Conservation (phyloP, 1,284 basidiomycete species). For the Ustilago shanxiensis region DNA sequence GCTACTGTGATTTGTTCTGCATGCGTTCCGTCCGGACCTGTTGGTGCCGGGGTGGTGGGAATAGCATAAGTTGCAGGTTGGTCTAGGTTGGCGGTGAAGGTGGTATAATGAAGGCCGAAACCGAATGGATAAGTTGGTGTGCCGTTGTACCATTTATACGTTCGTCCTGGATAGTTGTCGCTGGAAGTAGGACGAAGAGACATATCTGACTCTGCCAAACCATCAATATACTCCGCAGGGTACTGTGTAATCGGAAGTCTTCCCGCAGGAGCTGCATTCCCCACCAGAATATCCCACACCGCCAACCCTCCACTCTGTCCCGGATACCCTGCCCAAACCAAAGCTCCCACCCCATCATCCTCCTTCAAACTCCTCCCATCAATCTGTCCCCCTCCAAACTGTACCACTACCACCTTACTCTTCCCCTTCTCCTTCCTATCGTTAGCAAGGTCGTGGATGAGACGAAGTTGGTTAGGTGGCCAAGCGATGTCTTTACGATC, state of each 20-base stretch:
- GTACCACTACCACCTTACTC: conserved; percentile 17
- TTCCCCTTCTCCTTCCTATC: not conserved
- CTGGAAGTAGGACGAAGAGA: conserved; percentile 1
- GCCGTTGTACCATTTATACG: conserved; percentile 37
- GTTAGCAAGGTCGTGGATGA: conserved; percentile 15
- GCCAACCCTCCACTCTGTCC: conserved; percentile 24
- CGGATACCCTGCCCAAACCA: conserved; percentile 35
- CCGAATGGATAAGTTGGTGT: conserved; percentile 18
- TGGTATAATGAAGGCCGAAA: conserved; percentile 27
- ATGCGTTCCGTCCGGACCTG: not conserved
- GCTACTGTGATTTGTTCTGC: conserved; percentile 18
- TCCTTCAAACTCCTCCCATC: conserved; percentile 17
- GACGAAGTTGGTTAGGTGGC: conserved; percentile 26
- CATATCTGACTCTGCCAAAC: conserved; percentile 13
- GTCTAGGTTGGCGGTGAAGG: not conserved
- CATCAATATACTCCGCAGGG: conserved; percentile 17
- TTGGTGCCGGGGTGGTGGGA: not conserved
- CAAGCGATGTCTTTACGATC: conserved; percentile 19
- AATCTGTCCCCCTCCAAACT: conserved; percentile 34
- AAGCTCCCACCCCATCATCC: not conserved
- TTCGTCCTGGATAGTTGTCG: conserved; percentile 21
- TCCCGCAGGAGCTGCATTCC: conserved; percentile 10
- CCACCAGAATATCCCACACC: conserved; percentile 15
- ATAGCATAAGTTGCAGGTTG: not conserved
- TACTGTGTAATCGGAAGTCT: conserved; percentile 35